Base-by-base conservation (phyloP, 2,329 filamentous ascomycete species). In the Claviceps spartinae region DNA sequence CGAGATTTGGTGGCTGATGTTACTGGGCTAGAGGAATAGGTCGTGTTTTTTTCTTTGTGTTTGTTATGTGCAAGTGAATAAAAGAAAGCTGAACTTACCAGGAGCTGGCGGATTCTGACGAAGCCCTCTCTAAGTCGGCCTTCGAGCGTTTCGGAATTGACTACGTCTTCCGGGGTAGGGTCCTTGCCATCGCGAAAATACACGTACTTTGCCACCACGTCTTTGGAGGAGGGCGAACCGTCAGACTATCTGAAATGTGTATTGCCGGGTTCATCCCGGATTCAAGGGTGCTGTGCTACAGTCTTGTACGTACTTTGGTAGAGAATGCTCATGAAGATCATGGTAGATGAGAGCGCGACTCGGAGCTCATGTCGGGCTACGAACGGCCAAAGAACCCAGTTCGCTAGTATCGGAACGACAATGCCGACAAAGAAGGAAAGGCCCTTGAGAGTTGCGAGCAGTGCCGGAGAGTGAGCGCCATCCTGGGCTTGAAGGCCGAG, bases 301-400 rank as follows among this genome's bases (percentile, higher is more conserved):
- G 30, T 34, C 16, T 44, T 24, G 42, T 14, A 22, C 26, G 30
- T 54, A 73, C 72, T 71, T 60, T 78, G 67, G 59, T 81, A 82
- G 7, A 80, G 69, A 54, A 81, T 72, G 53, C 75, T 77, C 53
- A 74, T 71, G 57, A 79, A 78, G 48, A 79, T 75, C 56, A 81
- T 66, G 75, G 78, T 81, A 2, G 71, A 67, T 0, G 77, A 76
- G 2, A 79, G 61, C 0, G 75, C 76, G 53, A 73, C 75, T 22
- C 78, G 67, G 14, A 82, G 68, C 59, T 81, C 78, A 57, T 80
- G 77, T 13, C 78, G 69, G 11, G 78, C 78, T 5, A 81, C 70
- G 55, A 82, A 82, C 2, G 78, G 78, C 78, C 78, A 82, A 3
- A 82, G 63, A 13, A 78, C 58, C 77, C 77, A 81, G 56, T 80